These are phyloP conservation scores for Phialophora verrucosa DNA, from an alignment of 2,329 filamentous ascomycete species.

Conservation along the genomic window DNA sequence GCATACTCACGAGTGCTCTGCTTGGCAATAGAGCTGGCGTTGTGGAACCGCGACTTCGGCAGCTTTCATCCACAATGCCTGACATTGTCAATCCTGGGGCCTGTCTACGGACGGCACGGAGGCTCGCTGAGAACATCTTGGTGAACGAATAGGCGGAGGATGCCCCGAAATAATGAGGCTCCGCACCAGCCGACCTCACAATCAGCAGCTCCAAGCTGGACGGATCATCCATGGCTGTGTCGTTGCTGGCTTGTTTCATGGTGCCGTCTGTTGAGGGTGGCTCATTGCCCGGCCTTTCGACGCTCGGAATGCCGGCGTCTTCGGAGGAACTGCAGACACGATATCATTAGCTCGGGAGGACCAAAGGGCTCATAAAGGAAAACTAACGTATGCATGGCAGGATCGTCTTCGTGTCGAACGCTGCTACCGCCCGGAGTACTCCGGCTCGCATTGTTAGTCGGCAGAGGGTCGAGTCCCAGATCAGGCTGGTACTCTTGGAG, in stretches of 20 bases:
- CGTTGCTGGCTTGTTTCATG: not conserved
- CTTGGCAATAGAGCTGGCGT: conserved; percentile 4
- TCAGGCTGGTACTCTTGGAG: conserved; percentile 11
- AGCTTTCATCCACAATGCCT: conserved; percentile 10
- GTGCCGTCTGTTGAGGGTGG: not conserved
- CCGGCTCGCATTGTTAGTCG: not conserved
- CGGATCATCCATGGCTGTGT: conserved; percentile 8
- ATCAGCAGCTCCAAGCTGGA: conserved; percentile 24
- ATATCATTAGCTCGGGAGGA: not conserved
- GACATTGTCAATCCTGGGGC: conserved; percentile 19
- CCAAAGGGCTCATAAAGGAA: not conserved
- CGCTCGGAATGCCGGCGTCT: not conserved
- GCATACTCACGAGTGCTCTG: conserved; percentile 14
- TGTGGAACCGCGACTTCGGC: not conserved
- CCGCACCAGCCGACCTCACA: conserved; percentile 21
- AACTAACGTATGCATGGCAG: no score
- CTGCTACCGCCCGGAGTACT: not conserved
- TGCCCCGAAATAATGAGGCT: conserved; percentile 25
- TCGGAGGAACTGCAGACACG: not conserved
- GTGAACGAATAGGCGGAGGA: conserved; percentile 7
- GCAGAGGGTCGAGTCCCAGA: not conserved
- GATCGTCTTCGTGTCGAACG: not conserved
- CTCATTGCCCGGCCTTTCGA: not conserved
- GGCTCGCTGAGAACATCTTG: not conserved
- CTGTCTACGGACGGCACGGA: conserved; percentile 18